Evolutionary conservation across 2,329 filamentous ascomycete genomes (phyloP).

Genomic region (Neopestalotiopsis clavispora): DNA sequence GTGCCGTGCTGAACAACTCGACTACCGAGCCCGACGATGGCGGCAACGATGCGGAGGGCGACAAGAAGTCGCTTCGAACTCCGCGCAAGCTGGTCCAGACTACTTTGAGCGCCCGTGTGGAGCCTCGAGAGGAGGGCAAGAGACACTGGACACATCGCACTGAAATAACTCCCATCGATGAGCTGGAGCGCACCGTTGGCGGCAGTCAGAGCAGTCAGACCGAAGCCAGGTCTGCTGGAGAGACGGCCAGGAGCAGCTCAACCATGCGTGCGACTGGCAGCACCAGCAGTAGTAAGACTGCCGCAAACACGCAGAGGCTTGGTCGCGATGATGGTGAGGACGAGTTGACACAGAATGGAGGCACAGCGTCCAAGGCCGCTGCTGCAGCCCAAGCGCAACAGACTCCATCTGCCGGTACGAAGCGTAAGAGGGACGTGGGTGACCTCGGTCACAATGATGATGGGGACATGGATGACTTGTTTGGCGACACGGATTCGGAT

Average conservation of each 20-base stretch:
- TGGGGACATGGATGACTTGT: slow-evolving; percentile 26
- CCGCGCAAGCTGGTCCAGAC: slow-evolving; percentile 30
- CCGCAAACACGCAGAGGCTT: slow-evolving; percentile 18
- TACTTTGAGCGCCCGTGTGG: slow-evolving; percentile 33
- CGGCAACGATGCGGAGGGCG: background rate
- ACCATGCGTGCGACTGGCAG: slow-evolving; percentile 21
- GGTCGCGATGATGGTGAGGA: slow-evolving; percentile 19
- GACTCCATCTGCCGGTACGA: slow-evolving; percentile 22
- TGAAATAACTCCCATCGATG: slow-evolving; percentile 23
- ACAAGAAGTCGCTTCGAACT: background rate
- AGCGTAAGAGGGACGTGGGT: slow-evolving; percentile 29
- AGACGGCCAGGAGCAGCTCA: slow-evolving; percentile 20
- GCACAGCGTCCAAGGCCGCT: background rate
- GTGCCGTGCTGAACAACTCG: slow-evolving; percentile 48
- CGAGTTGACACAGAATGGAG: slow-evolving; percentile 9
- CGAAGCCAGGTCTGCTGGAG: background rate
- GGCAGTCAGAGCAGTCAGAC: slow-evolving; percentile 7
- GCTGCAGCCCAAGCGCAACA: background rate
- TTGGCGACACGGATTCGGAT: slow-evolving; percentile 33
- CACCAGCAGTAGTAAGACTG: background rate
- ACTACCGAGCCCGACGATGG: slow-evolving; percentile 41
- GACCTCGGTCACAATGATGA: background rate
- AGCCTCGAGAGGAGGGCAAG: slow-evolving; percentile 27
- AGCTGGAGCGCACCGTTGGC: slow-evolving; percentile 20
- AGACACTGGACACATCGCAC: slow-evolving; percentile 13